Evolutionary conservation across 2,329 filamentous ascomycete species (phyloP).

Genomic region (Colletotrichum limetticola): DNA sequence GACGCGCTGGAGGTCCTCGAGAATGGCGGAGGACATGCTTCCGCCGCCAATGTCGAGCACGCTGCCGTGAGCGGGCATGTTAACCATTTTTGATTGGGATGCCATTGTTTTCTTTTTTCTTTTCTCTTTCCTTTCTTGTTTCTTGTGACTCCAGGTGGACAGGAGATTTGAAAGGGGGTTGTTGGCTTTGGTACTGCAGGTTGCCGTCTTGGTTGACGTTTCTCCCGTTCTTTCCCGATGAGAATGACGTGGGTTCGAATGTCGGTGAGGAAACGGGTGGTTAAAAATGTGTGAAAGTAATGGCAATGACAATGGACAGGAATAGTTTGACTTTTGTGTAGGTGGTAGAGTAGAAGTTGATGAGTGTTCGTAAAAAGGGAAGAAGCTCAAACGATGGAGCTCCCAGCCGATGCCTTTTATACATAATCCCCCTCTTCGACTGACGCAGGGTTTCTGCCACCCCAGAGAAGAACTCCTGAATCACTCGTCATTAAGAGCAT

Average conservation of each 20-base stretch:
- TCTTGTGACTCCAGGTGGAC: background rate
- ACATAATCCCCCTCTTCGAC: background rate
- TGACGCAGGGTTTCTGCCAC: no score
- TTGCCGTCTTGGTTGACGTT: background rate
- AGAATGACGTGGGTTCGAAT: background rate
- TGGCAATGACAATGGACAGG: no score
- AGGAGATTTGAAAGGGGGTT: background rate
- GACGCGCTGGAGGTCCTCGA: slow-evolving; percentile 39
- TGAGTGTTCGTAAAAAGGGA: background rate
- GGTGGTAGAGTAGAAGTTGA: background rate
- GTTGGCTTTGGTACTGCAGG: no score
- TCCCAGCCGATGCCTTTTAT: background rate
- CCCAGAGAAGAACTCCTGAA: background rate
- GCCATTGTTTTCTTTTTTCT: background rate
- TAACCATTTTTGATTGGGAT: background rate
- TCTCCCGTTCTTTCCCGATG: background rate
- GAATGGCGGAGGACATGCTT: slow-evolving; percentile 43
- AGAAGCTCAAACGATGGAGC: background rate
- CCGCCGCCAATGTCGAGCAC: slow-evolving; percentile 53
- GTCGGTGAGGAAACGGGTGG: background rate
- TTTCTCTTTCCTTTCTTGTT: background rate
- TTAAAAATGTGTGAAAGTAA: no score
- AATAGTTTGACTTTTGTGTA: background rate
- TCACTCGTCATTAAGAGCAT: background rate
- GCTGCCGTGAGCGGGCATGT: slow-evolving; percentile 42